Base-by-base conservation (phyloP, 441 rosid genomes). In the Jatropha multifida region DNA sequence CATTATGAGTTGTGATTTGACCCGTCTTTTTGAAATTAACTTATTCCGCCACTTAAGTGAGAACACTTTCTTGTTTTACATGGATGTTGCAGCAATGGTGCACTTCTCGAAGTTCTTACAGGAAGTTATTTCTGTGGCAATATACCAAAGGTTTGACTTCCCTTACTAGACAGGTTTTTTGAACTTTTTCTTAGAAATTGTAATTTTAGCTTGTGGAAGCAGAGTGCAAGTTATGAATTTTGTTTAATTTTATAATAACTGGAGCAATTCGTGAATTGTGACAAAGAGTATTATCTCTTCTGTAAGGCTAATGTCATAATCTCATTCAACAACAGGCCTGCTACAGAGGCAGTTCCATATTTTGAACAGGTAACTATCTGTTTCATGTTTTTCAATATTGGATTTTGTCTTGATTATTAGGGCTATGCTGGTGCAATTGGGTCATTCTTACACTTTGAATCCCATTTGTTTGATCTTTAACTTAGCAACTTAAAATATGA, bases 311-410 rank as follows among this genome's bases (percentile, higher is more conserved):
- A 95, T 84, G 98, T 85, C 80, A 88, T 92, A 75, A 87, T 95
- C 85, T 90, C 99, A 72, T 95, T 87, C 92, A 93, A 93, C 92
- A 95, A 95, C 82, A 90, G 90, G 87, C 89, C 97, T 42, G 99
- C 96, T 18, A 87, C 99, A 26, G 99, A 95, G 88, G 97, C 99
- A 38, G 98, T 93, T 63, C 98, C 98, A 10, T 95, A 91, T 85
- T 95, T 95, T 83, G 97, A 95, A 86, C 96, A 90, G 98, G 98
- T 95, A 83, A 75, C 66, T 69, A 49, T 56, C 65, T 76, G 61
- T 67, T 68, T 44, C 54, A 70, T 58, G 54, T 68, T 62, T 13
- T 63, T 74, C 38, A 18, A 23, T 38, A 48, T 23, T 59, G 66
- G 7, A 32, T 65, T 51, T 59, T 61, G 18, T 48, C 59, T 49